Evolutionary conservation across 2,329 filamentous ascomycete species (phyloP).

Genomic region (Fusarium poae): DNA sequence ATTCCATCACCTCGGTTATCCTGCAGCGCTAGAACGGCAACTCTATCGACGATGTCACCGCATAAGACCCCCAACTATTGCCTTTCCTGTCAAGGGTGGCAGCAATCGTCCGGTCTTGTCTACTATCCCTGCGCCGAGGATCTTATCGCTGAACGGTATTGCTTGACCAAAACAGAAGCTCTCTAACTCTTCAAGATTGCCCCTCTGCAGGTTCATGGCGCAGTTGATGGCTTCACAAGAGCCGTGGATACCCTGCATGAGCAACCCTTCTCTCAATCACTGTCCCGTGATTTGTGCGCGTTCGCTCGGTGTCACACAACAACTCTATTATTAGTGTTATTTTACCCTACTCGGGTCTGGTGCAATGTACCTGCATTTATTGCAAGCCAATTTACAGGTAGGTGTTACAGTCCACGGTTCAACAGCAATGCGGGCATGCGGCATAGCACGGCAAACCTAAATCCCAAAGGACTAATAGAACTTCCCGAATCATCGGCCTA

Average conservation of each 20-base stretch:
- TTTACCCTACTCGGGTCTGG: background rate
- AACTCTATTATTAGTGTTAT: conserved; percentile 24
- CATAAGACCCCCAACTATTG: background rate
- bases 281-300: conserved; percentile 20
- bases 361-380: conserved; percentile 32
- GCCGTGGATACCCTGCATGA: conserved; percentile 22
- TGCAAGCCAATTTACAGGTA: conserved; percentile 5
- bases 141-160: conserved; percentile 9
- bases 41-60: conserved; percentile 31
- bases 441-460: conserved; percentile 2
- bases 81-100: background rate
- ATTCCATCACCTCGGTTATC: conserved; percentile 11
- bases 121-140: background rate
- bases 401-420: background rate
- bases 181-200: background rate
- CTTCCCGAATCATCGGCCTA: background rate
- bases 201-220: conserved; percentile 17
- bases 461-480: background rate
- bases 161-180: conserved; percentile 19
- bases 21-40: conserved; percentile 24
- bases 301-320: background rate
- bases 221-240: conserved; percentile 5
- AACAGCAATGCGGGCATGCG: background rate
- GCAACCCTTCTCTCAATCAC: background rate
- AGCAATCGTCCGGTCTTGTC: background rate